Evolutionary conservation across 2,329 filamentous ascomycete species (phyloP), one percentile per base, ranked within the genome.

Genomic region (Cordyceps militaris): DNA sequence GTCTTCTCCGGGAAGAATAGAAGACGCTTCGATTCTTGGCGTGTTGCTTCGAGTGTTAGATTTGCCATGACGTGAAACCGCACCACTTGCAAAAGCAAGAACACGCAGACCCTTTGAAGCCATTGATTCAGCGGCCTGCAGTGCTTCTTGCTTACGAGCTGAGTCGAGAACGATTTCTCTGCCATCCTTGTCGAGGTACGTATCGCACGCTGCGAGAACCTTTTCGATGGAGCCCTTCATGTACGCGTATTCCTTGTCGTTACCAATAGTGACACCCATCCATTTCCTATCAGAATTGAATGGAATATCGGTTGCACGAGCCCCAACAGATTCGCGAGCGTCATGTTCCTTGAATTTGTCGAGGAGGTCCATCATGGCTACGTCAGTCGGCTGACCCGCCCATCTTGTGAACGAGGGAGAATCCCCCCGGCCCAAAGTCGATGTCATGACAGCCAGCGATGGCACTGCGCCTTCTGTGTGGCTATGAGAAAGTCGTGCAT

Each of bases 231-330:
- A 90, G 32, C 94, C 95, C 70, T 99, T 99, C 76, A 97, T 89
- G 70, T 97, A 99, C 0, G 91, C 92, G 63, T 91, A 86, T 66
- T 96, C 89, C 61, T 85, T 84, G 38, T 88, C 85, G 56, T 76
- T 79, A 44, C 84, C 85, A 64, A 97, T 89, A 2, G 91, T 88
- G 28, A 97, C 92, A 34, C 95, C 95, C 95, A 99, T 99, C 93
- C 93, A 99, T 73, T 99, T 99, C 58, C 93, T 84, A 69, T 96
- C 91, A 1, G 94, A 99, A 69, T 93, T 97, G 72, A 99, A 99
- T 0, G 94, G 92, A 0, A 90, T 92, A 71, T 99, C 94, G 44
- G 85, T 85, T 32, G 88, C 83, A 50, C 93, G 88, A 32, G 82
- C 80, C n/a, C 91, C 91, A 56, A 96, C 84, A 10, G 89, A 87